phyloP scores from a whole-genome alignment of 768 basidiomycete genomes.

The Pleurotus tuber-regium region DNA sequence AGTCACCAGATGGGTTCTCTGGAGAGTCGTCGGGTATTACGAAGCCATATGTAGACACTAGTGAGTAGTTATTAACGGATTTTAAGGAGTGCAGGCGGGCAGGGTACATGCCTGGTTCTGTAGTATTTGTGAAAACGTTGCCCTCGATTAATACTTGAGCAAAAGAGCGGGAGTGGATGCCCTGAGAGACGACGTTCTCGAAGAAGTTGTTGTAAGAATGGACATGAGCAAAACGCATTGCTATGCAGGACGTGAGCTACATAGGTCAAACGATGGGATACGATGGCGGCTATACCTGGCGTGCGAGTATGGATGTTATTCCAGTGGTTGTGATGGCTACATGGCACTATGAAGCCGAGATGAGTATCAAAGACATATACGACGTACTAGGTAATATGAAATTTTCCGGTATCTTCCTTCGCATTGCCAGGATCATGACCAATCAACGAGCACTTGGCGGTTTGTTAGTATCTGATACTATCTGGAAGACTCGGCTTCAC shows the following conservation, averaged over 20 bases:
- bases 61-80: too few relatives aligned
- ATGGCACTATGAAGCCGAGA: neutral
- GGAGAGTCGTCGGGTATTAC: conserved; percentile 24
- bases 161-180: conserved; percentile 20
- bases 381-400: conserved; percentile 20
- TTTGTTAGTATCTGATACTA: neutral
- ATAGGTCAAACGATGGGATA: neutral
- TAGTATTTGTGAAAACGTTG: conserved; percentile 20
- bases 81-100: neutral
- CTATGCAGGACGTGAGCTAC: neutral
- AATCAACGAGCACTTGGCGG: conserved; percentile 17
- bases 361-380: neutral
- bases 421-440: conserved; percentile 17
- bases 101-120: conserved; percentile 15
- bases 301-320: conserved; percentile 22
- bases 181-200: conserved; percentile 21
- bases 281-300: conserved; percentile 15
- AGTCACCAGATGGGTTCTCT: conserved; percentile 17
- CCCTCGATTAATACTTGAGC: conserved; percentile 23
- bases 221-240: conserved; percentile 20
- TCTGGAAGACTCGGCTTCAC: neutral
- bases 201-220: conserved; percentile 21
- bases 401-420: conserved; percentile 20
- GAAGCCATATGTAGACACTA: conserved; percentile 22
- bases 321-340: conserved; percentile 21